Base-by-base conservation (phyloP, 495 filamentous ascomycete species). In the Neurospora discreta region DNA sequence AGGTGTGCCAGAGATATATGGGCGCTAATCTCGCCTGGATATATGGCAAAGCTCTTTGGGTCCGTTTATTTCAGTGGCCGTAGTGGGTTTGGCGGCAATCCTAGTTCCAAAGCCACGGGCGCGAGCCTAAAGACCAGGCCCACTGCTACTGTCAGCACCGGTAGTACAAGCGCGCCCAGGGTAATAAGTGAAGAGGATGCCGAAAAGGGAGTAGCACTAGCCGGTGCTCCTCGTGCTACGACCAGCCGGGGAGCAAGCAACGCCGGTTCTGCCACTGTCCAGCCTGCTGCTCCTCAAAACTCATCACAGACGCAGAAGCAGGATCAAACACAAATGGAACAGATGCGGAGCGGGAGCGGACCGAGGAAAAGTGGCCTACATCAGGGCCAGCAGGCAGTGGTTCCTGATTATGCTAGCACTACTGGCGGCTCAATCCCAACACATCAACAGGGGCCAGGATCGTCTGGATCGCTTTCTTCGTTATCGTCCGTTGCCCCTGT, bases 1-100 rank as follows among this genome's bases (percentile, higher is more conserved):
- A 84, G 80, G 78, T 87, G 86, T 79, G 88, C 87, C 78, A 83
- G 82, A 73, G 81, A 83, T 23, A 71, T 90, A 73, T 82, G 83
- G 80, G 80, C 79, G 44, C 81, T 84, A 74, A 74, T 90, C 43
- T 89, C 89, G 70, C 33, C 52, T 65, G 52, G 52, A 36, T 65
- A 33, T 8, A 65, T 65, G 26, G 52, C 13, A 72, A 76, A 75
- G 39, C 71, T 72, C 73, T 78, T 89, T 73, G 81, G 79, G 70
- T 82, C 80, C 74, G 72, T 85, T 52, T 89, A 87, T 78, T 88
- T 89, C 74, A 84, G 83, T 26, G 70, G 75, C 46, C 76, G 30
- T 58, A 15, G 46, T 23, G 46, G 46, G 20, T 58, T 30, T 30
- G 52, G 52, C 52, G 26, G 26, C 52, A 65, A 65, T 65, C 33